These are phyloP conservation scores for Lipomyces yamanashiensis DNA, from an alignment of 805 yeast genomes.

Conservation along the genomic window DNA sequence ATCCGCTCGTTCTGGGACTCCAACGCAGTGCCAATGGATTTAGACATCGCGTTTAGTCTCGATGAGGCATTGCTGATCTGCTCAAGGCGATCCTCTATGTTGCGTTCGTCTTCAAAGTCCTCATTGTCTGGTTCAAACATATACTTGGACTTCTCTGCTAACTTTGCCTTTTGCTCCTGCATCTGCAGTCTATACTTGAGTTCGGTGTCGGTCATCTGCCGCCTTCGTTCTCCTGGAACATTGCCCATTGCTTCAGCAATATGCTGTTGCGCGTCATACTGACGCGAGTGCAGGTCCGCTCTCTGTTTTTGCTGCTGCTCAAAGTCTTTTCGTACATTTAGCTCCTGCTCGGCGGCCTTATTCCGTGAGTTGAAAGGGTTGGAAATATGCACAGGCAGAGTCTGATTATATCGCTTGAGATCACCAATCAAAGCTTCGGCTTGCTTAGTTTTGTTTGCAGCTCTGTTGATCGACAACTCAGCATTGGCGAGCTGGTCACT, in stretches of 20 bases:
- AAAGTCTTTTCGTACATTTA: conserved; percentile 62
- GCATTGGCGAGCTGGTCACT: conserved; percentile 80
- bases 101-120: conserved; percentile 90
- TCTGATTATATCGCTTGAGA: conserved; percentile 73
- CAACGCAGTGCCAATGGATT: conserved; percentile 74
- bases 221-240: conserved; percentile 35
- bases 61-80: conserved; percentile 71
- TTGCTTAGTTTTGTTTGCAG: conserved; percentile 77
- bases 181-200: conserved; percentile 42
- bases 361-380: conserved; percentile 90
- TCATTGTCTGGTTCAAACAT: conserved; percentile 89
- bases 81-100: conserved; percentile 78
- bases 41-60: conserved; percentile 73
- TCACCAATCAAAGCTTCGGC: conserved; percentile 84
- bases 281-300: conserved; percentile 62
- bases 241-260: conserved; percentile 55
- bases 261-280: conserved; percentile 69
- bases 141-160: conserved; percentile 65
- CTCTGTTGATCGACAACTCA: conserved; percentile 74
- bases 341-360: conserved; percentile 74
- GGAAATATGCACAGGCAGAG: conserved; percentile 76
- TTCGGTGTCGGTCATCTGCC: conserved; percentile 29
- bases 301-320: conserved; percentile 64
- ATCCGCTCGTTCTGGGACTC: conserved; percentile 77
- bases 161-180: conserved; percentile 57